Conservation (phyloP, 2,329 filamentous ascomycete genomes). For the Macrophomina pseudophaseolina region DNA sequence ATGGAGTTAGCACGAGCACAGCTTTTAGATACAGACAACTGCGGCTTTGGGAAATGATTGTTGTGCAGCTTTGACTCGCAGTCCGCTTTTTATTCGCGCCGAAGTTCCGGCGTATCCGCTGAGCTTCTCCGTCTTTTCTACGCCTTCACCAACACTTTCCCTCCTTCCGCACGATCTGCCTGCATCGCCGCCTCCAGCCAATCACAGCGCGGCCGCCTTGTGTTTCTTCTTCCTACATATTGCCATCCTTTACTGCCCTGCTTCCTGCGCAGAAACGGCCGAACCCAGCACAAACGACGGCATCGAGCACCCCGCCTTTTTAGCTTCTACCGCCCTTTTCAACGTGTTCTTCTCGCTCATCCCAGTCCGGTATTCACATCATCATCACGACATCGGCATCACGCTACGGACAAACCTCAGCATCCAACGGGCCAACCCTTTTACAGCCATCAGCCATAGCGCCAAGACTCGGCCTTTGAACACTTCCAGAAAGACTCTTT, state of each 20-base stretch:
- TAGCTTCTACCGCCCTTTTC: background rate
- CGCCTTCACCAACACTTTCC: slow-evolving; percentile 11
- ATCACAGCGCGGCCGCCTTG: slow-evolving; percentile 1
- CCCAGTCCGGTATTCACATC: background rate
- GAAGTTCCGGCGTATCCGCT: slow-evolving; percentile 22
- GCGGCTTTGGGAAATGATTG: background rate
- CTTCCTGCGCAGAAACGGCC: background rate
- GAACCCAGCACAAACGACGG: background rate
- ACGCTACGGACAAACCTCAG: background rate
- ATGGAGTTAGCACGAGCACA: background rate
- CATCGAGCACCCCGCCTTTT: background rate
- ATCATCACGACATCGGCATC: background rate
- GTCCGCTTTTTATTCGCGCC: slow-evolving; percentile 13
- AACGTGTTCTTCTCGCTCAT: slow-evolving; percentile 14
- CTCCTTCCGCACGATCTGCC: slow-evolving; percentile 20
- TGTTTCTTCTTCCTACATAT: background rate
- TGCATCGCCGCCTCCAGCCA: slow-evolving; percentile 6
- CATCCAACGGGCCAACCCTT: background rate
- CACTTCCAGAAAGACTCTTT: background rate
- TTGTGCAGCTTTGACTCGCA: slow-evolving; percentile 15
- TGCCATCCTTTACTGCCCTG: background rate
- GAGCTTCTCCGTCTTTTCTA: slow-evolving; percentile 19
- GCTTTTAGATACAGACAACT: slow-evolving; percentile 10
- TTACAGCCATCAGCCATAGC: background rate
- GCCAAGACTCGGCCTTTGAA: slow-evolving; percentile 1